Conservation (phyloP, 2,329 filamentous ascomycete species). For the Penicillium sp. region DNA sequence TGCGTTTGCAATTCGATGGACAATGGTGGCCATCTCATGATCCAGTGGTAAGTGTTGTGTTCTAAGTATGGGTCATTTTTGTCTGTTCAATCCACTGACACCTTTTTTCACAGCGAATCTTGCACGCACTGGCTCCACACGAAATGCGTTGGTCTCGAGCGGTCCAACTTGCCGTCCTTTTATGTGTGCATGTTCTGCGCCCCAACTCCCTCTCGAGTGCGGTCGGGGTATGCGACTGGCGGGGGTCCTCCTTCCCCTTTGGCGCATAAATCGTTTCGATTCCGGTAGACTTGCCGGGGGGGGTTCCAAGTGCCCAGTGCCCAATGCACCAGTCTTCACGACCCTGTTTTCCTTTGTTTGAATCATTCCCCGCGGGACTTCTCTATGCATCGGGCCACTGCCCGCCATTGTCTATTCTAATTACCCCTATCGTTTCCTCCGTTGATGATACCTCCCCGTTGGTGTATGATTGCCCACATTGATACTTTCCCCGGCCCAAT, state of each 20-base stretch:
- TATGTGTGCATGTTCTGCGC: constrained; percentile 57
- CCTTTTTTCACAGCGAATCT: constrained; percentile 50
- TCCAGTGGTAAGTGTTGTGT: constrained; percentile 54
- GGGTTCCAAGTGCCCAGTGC: not conserved
- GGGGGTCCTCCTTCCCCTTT: constrained; percentile 43
- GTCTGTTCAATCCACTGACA: not conserved
- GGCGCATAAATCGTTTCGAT: constrained; percentile 46
- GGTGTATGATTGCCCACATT: constrained; percentile 1
- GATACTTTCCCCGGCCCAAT: constrained; percentile 8
- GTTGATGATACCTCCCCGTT: constrained; percentile 20
- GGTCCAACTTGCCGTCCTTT: constrained; percentile 48
- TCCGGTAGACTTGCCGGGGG: constrained; percentile 29
- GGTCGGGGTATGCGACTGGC: constrained; percentile 35
- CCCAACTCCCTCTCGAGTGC: constrained; percentile 44
- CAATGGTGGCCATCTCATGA: constrained; percentile 58
- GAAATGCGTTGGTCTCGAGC: constrained; percentile 58
- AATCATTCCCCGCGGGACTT: constrained; percentile 8
- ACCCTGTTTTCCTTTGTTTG: constrained; percentile 22
- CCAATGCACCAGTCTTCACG: constrained; percentile 6
- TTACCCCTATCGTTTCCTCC: constrained; percentile 5
- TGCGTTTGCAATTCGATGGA: constrained; percentile 60
- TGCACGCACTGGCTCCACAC: constrained; percentile 66
- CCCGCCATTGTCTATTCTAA: constrained; percentile 16
- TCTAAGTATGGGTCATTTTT: no score
- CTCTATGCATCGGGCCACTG: constrained; percentile 20